These are phyloP conservation scores for Diddensiella caesifluorescens DNA, from an alignment of 805 yeast genomes.

Conservation along the genomic window DNA sequence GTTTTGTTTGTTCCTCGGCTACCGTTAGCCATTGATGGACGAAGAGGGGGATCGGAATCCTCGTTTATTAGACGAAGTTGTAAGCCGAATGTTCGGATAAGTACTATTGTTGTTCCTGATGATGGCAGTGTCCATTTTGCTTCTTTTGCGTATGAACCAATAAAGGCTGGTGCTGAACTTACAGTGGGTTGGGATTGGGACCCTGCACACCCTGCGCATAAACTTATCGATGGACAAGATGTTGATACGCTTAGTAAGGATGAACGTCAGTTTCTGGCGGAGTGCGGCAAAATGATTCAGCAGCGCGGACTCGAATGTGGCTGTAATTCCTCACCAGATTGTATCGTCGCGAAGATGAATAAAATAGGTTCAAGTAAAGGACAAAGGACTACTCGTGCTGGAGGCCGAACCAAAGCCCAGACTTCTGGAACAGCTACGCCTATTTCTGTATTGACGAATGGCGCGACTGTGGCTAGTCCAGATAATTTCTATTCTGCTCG, in stretches of 20 bases:
- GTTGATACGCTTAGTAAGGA: conserved; percentile 15
- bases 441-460: conserved; percentile 1
- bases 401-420: conserved; percentile 1
- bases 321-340: conserved; percentile 23
- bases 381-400: conserved; percentile 12
- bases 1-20: conserved; percentile 50
- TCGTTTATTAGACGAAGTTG: conserved; percentile 75
- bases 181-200: conserved; percentile 91
- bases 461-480: conserved; percentile 9
- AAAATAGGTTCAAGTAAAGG: conserved; percentile 8
- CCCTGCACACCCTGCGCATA: conserved; percentile 61
- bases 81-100: conserved; percentile 65
- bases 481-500: conserved; percentile 22
- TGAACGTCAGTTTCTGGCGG: conserved; percentile 19
- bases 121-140: conserved; percentile 44
- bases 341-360: conserved; percentile 24
- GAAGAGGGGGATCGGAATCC: conserved; percentile 69
- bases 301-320: conserved; percentile 30
- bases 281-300: conserved; percentile 18
- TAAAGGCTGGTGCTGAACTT: conserved; percentile 64
- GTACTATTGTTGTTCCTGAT: conserved; percentile 35
- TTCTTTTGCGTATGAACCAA: conserved; percentile 50
- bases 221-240: conserved; percentile 42
- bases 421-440: conserved; percentile 5
- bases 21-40: conserved; percentile 70